phyloP scores from a whole-genome alignment of 306 rosid genomes.

The Gillenia trifoliata region DNA sequence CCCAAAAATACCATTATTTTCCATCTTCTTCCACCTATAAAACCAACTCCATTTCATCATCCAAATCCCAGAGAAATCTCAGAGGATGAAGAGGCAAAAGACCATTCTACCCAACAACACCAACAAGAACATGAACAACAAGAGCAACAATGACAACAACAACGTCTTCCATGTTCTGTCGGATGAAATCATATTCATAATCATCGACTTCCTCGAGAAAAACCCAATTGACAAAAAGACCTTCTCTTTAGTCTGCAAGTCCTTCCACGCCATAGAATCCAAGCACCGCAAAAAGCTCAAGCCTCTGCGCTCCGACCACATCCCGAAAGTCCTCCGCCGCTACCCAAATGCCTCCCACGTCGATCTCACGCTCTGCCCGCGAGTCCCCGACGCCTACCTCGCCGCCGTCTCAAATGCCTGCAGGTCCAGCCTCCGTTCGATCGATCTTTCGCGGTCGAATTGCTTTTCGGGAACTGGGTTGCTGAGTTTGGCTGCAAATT shows the following conservation, averaged over 20 bases:
- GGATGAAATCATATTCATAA: slow-evolving; percentile 62
- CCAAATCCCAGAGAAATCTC: neutral
- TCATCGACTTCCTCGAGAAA: slow-evolving; percentile 56
- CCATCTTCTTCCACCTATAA: neutral
- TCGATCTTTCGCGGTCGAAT: slow-evolving; percentile 72
- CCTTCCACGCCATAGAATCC: slow-evolving; percentile 55
- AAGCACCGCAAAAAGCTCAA: slow-evolving; percentile 61
- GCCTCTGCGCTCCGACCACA: slow-evolving; percentile 60
- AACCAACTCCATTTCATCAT: neutral
- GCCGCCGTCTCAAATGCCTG: slow-evolving; percentile 35
- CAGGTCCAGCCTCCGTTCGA: slow-evolving; percentile 33
- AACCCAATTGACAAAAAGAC: slow-evolving; percentile 51
- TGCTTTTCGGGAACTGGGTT: slow-evolving; percentile 61
- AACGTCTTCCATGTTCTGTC: slow-evolving; percentile 55
- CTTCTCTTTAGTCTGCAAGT: slow-evolving; percentile 55
- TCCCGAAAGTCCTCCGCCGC: slow-evolving; percentile 44
- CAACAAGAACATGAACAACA: neutral
- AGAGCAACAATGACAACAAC: neutral
- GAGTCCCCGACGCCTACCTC: slow-evolving; percentile 45
- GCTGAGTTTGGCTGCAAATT: slow-evolving; percentile 31
- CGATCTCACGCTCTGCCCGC: slow-evolving; percentile 73
- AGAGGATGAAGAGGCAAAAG: slow-evolving; percentile 46
- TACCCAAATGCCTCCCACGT: slow-evolving; percentile 35
- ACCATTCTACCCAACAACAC: neutral
- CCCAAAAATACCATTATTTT: neutral